Conservation (phyloP, 768 basidiomycete species). For the Lepiota venenata region DNA sequence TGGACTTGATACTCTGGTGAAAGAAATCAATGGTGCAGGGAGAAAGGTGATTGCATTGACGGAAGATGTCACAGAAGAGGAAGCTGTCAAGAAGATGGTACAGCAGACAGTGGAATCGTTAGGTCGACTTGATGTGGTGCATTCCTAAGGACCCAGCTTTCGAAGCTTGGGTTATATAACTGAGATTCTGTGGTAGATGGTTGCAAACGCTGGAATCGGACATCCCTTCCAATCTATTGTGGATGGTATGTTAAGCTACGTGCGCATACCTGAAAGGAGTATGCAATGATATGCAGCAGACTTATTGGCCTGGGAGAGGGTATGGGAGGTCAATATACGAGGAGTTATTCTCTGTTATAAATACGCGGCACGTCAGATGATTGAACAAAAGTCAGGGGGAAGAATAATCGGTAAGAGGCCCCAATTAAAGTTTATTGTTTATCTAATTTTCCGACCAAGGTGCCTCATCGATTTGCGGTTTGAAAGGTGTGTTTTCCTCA, state of each 20-base stretch:
- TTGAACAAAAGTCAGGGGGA: slow-evolving; percentile 48
- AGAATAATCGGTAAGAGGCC: slow-evolving; percentile 40
- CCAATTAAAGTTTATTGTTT: neutral
- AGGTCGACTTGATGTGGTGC: slow-evolving; percentile 45
- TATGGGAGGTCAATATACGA: slow-evolving; percentile 49
- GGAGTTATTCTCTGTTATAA: slow-evolving; percentile 63
- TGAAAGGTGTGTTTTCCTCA: slow-evolving; percentile 17
- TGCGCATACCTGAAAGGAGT: neutral
- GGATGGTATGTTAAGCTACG: neutral
- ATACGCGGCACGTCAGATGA: slow-evolving; percentile 61
- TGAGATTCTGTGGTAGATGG: neutral
- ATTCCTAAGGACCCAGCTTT: slow-evolving; percentile 11
- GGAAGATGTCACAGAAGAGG: slow-evolving; percentile 40
- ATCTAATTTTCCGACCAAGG: neutral
- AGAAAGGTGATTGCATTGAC: slow-evolving; percentile 15
- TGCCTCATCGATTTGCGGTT: slow-evolving; percentile 29
- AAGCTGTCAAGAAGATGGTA: slow-evolving; percentile 33
- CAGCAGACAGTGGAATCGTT: slow-evolving; percentile 21
- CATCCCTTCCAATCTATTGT: neutral
- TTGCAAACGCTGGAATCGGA: slow-evolving; percentile 10
- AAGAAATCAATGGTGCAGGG: slow-evolving; percentile 27
- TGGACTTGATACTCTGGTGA: slow-evolving; percentile 22
- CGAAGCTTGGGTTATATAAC: neutral
- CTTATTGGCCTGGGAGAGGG: slow-evolving; percentile 35
- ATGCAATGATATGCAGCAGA: slow-evolving; percentile 20